Base-by-base conservation (phyloP, 805 yeast species). In the Candida ortonii region DNA sequence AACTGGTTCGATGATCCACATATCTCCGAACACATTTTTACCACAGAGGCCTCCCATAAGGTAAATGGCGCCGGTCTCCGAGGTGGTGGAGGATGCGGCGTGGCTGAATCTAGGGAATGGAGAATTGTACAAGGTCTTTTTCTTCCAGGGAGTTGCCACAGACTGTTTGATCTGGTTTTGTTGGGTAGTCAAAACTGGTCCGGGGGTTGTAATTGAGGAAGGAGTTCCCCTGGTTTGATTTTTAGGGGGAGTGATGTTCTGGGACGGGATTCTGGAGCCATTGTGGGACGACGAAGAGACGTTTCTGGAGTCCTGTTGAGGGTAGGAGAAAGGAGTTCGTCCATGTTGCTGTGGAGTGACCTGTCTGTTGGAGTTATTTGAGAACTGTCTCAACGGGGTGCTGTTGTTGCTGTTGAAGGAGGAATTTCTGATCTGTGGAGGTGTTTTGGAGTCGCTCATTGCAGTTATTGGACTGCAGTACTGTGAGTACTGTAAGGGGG, bases 91-190 rank as follows among this genome's bases (percentile, higher is more conserved):
- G 3, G 95, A 84, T 0, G 93, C 81, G 1, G 94, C 86, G 61
- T 90, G 97, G 49, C 97, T 81, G 57, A 87, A 88, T 27, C 98
- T 76, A 3, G 99, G 97, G 54, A 90, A 88, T 1, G 97, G 98
- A 3, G 93, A 84, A 45, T 78, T 73, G 38, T 65, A 65, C 11
- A 84, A 61, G 50, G 78, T 79, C 43, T 73, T 71, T 44, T 81
- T 67, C 33, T 65, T 67, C 94, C 93, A 84, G 1, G 89, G 88
- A 0, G 78, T 65, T 24, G 22, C 19, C 3, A 16, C 5, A 16
- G 15, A 12, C 21, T 17, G 6, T 20, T 22, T 14, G 24, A 20
- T 22, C 33, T 30, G 19, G 8, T 22, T 18, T 21, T 22, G 11
- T 11, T 18, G 15, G 24, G 16, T 23, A n/a, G n/a, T n/a, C n/a